Base-by-base conservation (phyloP, 2,329 filamentous ascomycete species). In the Diaporthe citrichinensis region DNA sequence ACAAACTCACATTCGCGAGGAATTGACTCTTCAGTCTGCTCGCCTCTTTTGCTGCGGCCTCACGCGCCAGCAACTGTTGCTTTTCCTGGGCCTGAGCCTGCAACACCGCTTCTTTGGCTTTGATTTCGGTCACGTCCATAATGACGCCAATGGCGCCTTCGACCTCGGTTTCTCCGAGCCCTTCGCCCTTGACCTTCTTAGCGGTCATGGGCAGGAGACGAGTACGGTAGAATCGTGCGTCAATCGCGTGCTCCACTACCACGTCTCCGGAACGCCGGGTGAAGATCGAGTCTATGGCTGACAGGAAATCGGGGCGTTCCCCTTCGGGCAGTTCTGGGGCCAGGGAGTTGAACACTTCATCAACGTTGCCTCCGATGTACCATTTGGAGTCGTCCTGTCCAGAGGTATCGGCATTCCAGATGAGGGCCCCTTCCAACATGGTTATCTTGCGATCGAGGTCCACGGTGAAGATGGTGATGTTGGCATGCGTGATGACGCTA, bases 1-100 rank as follows among this genome's bases (percentile, higher is more conserved):
- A 0, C 4, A 14, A 8, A 78, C 84, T 79, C 68, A 86, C 85
- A 62, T 95, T 95, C 20, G 93, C 93, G 8, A 95, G 85, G 79
- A 96, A 96, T 78, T 94, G 93, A 78, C 92, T 94, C 85, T 96
- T 97, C 81, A 96, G 89, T 73, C 93, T 89, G 80, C 92, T 95
- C 3, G 94, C 94, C 83, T 96, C 94, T 81, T 94, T 95, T 1
- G 94, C 94, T 23, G 94, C 94, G 10, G 91, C 91, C 80, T 94
- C 94, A 77, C 95, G 95, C 7, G 94, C 93, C 76, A 95, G 85
- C 1, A 95, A 87, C 75, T 90, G 90, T 20, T 90, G 87, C 79
- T 95, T 96, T 79, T 95, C 93, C 78, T 89, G 90, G 58, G 92
- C 91, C 79, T 94, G 91, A 75, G 89, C 87, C 75, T 90, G 88